phyloP scores from a whole-genome alignment of 352 stramenopile genomes.

The Globisporangium solare region DNA sequence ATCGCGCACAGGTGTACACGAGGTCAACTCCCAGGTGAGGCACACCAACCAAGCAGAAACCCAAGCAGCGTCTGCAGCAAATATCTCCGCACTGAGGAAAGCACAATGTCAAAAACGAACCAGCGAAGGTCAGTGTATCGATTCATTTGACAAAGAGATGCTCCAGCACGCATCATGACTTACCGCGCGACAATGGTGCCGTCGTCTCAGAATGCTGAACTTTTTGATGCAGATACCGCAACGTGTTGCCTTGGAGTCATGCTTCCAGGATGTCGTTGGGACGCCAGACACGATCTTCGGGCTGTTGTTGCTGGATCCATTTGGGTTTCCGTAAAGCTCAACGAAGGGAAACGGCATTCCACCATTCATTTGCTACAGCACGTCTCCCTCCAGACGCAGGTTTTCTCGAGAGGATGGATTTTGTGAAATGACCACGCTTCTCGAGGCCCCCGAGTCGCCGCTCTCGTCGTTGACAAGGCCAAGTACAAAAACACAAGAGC shows the following conservation, averaged over 20 bases:
- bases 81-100: slow-evolving; percentile 59
- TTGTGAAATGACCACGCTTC: slow-evolving; percentile 2
- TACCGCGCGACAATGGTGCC: slow-evolving; percentile 70
- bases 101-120: slow-evolving; percentile 8
- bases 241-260: slow-evolving; percentile 32
- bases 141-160: not conserved
- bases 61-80: slow-evolving; percentile 62
- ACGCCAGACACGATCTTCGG: slow-evolving; percentile 47
- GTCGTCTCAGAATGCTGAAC: slow-evolving; percentile 56
- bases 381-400: not conserved
- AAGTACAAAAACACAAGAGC: too few relatives aligned
- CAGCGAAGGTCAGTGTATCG: slow-evolving; percentile 10
- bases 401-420: not conserved
- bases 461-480: too few relatives aligned
- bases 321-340: slow-evolving; percentile 29
- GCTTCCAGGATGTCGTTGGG: slow-evolving; percentile 45
- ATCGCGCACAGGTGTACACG: slow-evolving; percentile 57
- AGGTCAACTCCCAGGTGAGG: slow-evolving; percentile 57
- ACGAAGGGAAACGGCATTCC: slow-evolving; percentile 40
- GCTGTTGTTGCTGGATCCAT: slow-evolving; percentile 19
- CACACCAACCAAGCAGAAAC: slow-evolving; percentile 66
- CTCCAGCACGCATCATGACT: slow-evolving; percentile 6
- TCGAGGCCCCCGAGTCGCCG: not conserved
- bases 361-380: slow-evolving; percentile 24
- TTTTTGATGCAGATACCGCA: slow-evolving; percentile 68